phyloP scores from a whole-genome alignment of 2,329 filamentous ascomycete species.

The Beauveria asiatica region DNA sequence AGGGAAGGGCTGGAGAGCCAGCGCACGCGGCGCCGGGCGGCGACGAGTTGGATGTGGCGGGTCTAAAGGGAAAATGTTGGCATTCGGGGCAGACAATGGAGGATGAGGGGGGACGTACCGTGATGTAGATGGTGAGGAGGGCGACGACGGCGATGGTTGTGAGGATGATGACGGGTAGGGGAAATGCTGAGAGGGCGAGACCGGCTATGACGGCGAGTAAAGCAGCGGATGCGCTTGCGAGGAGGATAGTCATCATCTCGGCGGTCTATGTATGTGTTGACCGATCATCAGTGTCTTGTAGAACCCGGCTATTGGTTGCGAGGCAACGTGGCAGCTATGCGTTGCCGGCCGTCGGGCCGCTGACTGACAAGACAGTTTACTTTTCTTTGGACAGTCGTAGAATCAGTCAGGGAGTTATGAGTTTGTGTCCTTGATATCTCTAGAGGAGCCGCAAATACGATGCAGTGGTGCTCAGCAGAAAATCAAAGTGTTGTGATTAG shows the following conservation, averaged over 20 bases:
- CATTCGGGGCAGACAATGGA: too few species aligned
- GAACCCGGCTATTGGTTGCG: background rate
- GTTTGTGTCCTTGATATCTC: background rate
- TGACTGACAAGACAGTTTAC: background rate
- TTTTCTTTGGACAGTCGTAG: too few species aligned
- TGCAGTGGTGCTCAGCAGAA: background rate
- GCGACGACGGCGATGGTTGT: conserved; percentile 16
- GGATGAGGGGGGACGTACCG: conserved; percentile 18
- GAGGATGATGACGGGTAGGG: conserved; percentile 10
- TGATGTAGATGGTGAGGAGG: conserved; percentile 20
- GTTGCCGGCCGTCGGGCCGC: background rate
- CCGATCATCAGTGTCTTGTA: background rate
- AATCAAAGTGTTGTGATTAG: background rate
- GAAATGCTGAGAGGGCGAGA: conserved; percentile 7
- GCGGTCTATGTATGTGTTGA: background rate
- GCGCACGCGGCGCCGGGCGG: conserved; percentile 14
- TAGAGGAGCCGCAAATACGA: background rate
- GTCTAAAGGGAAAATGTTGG: conserved; percentile 15
- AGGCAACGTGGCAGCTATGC: background rate
- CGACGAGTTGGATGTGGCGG: conserved; percentile 22
- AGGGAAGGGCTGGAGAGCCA: conserved; percentile 3
- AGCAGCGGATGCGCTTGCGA: background rate
- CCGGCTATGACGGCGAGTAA: background rate
- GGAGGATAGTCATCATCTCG: background rate
- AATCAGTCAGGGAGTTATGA: background rate